Base-by-base conservation (phyloP, 805 yeast species). In the Komagataella ulmi region DNA sequence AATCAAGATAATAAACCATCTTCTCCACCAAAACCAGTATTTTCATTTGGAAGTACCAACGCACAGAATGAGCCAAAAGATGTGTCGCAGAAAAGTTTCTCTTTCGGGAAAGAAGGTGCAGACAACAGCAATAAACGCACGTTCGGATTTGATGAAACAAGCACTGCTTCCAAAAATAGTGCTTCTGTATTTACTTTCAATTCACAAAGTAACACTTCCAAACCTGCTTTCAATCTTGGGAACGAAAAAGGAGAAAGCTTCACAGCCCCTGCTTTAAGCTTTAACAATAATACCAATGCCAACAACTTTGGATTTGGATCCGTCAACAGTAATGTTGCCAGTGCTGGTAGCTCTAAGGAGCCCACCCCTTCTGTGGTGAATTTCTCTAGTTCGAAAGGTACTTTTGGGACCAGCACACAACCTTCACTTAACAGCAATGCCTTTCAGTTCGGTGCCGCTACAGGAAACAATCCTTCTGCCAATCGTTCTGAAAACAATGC, bases 281-380 rank as follows among this genome's bases (percentile, higher is more conserved):
- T 19, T 19, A 45, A 19, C 47, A 12, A 30, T 30, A 56, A 55
- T 24, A 53, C 61, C 3, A 52, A 56, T 36, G 56, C 54, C 2
- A 54, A 54, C 10, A 54, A 54, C 18, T 50, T 50, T 14, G 46
- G 44, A 23, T 52, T 52, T 46, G 52, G 52, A 3, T 18, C 8
- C 17, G 8, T 30, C 44, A 46, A 24, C 7, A 8, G 17, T 44
- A 40, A n/a, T 24, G n/a, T 44, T 36, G 48, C 49, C 55, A 14
- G 54, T 47, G 23, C 49, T 45, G 47, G 23, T 45, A 45, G 47
- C 45, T 53, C 57, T 2, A 49, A 46, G 24, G 50, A 50, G 17
- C n/a, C 49, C 10, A 53, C 56, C 17, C 53, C 54, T 19, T 51
- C 12, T 51, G 53, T 45, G 47, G 53, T 6, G 45, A 6, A 49